Evolutionary conservation across 2,329 filamentous ascomycete genomes (phyloP).

Genomic region (Orbilia brochopaga): DNA sequence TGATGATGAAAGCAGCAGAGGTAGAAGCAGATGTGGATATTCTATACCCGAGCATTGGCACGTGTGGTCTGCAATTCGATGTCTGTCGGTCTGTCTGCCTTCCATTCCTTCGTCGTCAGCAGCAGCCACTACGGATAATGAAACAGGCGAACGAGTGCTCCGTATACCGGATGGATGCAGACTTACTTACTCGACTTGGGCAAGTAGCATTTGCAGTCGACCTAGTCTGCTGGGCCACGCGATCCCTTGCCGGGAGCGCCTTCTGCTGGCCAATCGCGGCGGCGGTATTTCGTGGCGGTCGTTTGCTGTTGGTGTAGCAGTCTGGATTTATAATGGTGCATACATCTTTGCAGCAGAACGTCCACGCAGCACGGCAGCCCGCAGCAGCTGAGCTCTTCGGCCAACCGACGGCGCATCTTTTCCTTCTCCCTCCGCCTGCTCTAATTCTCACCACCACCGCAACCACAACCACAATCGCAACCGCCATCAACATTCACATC

Average conservation of each 20-base stretch:
- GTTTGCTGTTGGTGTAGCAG: background rate
- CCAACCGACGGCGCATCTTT: constrained; percentile 32
- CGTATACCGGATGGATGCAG: too few species aligned
- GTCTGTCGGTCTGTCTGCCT: too few species aligned
- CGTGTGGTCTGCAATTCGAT: background rate
- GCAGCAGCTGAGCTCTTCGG: constrained; percentile 10
- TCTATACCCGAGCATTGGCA: background rate
- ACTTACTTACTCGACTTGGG: too few species aligned
- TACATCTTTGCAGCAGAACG: background rate
- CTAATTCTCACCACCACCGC: constrained; percentile 10
- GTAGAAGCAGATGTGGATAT: background rate
- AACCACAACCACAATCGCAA: background rate
- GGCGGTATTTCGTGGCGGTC: background rate
- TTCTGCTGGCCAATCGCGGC: background rate
- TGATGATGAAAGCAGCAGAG: background rate
- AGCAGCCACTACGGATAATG: too few species aligned
- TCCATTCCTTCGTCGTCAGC: too few species aligned
- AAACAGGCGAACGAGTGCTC: too few species aligned
- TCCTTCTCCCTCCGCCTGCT: constrained; percentile 7
- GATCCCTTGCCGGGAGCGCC: background rate
- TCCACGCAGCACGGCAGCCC: background rate
- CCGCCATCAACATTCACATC: constrained; percentile 23
- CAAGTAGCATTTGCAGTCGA: too few species aligned
- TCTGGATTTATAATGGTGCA: constrained; percentile 2
- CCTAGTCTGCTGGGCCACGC: too few species aligned